These are phyloP conservation scores for Afroboletus lepidellus DNA, from an alignment of 1,284 basidiomycete species.

Conservation along the genomic window DNA sequence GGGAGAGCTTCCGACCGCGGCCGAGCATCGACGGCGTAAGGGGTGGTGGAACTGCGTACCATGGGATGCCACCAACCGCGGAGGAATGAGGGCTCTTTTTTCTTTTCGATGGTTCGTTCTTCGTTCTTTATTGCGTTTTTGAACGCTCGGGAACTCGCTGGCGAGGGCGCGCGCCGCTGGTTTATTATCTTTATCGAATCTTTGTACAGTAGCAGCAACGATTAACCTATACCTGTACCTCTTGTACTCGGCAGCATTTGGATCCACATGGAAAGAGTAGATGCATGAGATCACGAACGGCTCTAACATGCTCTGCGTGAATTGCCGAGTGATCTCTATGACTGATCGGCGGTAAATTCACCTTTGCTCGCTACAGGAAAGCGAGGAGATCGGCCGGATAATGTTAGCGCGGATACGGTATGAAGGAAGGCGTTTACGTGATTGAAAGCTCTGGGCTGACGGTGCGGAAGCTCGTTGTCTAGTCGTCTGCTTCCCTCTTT, in stretches of 20 bases:
- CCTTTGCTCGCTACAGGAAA: no score
- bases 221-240: background rate
- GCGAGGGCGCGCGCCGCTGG: conserved; percentile 13
- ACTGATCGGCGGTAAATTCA: no score
- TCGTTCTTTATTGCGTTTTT: background rate
- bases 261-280: no score
- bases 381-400: no score
- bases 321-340: no score
- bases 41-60: conserved; percentile 15
- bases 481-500: no score
- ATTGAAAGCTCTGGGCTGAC: no score
- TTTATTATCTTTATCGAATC: conserved; percentile 26
- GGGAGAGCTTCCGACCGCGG: conserved; percentile 78
- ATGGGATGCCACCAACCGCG: conserved; percentile 29
- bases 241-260: background rate
- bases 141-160: conserved; percentile 17
- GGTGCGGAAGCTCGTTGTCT: no score
- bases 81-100: conserved; percentile 22
- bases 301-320: no score
- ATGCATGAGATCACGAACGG: no score
- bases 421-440: no score
- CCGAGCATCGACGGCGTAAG: conserved; percentile 56
- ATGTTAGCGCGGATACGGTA: no score
- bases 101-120: background rate
- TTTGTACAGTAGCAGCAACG: conserved; percentile 13